Evolutionary conservation across 2,329 filamentous ascomycete genomes (phyloP).

Genomic region (Arachnomyces sp.): DNA sequence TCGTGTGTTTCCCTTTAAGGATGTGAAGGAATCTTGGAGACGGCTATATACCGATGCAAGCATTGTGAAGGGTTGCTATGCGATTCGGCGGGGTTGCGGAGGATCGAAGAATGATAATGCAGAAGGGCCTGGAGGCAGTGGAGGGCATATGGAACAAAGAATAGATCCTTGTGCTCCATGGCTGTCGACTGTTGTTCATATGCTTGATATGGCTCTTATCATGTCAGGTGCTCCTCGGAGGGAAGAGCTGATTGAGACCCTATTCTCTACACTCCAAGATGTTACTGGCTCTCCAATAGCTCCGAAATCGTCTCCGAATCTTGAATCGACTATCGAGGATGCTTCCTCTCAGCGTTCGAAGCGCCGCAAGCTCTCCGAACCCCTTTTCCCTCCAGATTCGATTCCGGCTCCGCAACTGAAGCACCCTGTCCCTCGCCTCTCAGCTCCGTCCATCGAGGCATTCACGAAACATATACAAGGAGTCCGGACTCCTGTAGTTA

Average conservation of each 20-base stretch:
- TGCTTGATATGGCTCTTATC: constrained; percentile 70
- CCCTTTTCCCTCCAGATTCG: constrained; percentile 27
- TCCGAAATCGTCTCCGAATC: constrained; percentile 4
- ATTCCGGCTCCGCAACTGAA: constrained; percentile 26
- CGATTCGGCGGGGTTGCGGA: constrained; percentile 20
- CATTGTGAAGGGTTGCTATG: constrained; percentile 38
- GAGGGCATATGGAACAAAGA: constrained; percentile 6
- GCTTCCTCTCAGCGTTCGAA: constrained; percentile 16
- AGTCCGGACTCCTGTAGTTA: constrained; percentile 55
- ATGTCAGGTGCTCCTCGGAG: constrained; percentile 60
- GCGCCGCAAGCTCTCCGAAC: constrained; percentile 24
- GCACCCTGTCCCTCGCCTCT: constrained; percentile 33
- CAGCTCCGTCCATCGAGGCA: constrained; percentile 46
- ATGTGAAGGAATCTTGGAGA: constrained; percentile 51
- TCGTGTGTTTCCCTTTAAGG: constrained; percentile 49
- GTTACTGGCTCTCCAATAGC: constrained; percentile 10
- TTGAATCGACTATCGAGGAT: constrained; percentile 2
- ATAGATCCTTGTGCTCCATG: constrained; percentile 28
- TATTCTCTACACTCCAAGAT: constrained; percentile 28
- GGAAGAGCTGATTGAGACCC: constrained; percentile 34
- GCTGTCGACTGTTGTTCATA: constrained; percentile 54
- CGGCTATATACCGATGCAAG: constrained; percentile 52
- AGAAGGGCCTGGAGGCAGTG: constrained; percentile 8
- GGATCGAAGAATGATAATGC: constrained; percentile 10
- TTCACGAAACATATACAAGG: constrained; percentile 56